Base-by-base conservation (phyloP, 139 green algal species). In the Chlorella sp. region DNA sequence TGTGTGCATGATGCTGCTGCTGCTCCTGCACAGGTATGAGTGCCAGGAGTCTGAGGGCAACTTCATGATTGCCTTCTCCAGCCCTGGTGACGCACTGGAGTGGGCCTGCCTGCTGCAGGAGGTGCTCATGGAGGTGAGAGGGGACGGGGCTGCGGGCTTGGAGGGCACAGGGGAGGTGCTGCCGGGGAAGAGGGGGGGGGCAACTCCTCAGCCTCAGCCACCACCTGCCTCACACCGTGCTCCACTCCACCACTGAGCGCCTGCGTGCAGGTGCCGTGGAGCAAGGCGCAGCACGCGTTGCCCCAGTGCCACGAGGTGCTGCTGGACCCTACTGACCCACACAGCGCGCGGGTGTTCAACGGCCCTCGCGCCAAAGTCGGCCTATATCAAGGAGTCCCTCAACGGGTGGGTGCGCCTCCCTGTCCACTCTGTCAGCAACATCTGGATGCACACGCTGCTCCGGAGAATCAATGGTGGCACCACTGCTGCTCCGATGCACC, bases 31-130 rank as follows among this genome's bases (percentile, higher is more conserved):
- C 59, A 49, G 67, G n/a, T 74, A 74, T 29, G 69, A 74, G 69
- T 74, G 69, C 29, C 69, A 89, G 69, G 80, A 86, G 80, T 29
- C 65, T 60, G 80, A 82, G 60, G 81, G 86, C 30, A 85, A 70
- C 72, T 90, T 84, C 78, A 91, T 91, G 76, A 78, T 91, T 50
- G 78, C 77, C 0, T 91, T 91, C 50, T 33, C 62, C 2, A 62
- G 33, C 26, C 69, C 84, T 10, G 68, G 42, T 3, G 77, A 81
- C 22, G 86, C 86, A 14, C 49, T 89, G n/a, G 76, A 88, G 76
- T 91, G 83, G 82, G 82, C 76, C 71, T 62, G 88, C 23, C 59
- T 86, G 71, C 51, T 87, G 69, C 83, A 90, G 76, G 76, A 87
- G 73, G 71, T 79, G 5, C 68, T 90, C 64, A 69, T 85, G 72